Percentiles rank a stretch among this genome's conserved stretches.
Conservation (phyloP, 2,329 filamentous ascomycete species). For the Arthrinium phaeospermum region DNA sequence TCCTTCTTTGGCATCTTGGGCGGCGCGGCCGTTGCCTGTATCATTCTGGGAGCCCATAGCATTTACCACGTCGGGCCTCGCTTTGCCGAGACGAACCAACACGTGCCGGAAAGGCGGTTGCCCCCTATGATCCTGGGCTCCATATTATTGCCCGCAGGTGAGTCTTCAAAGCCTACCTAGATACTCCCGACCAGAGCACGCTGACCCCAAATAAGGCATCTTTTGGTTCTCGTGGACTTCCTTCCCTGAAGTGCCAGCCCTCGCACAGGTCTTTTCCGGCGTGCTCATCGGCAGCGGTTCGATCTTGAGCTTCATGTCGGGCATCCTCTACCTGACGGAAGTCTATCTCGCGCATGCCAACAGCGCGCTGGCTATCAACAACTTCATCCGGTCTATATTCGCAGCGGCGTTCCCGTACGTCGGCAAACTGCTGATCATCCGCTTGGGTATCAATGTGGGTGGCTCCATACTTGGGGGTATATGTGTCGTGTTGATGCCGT, state of each 20-base stretch:
- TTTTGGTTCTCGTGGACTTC: constrained; percentile 1
- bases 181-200: not conserved
- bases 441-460: not conserved
- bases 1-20: not conserved
- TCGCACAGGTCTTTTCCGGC: not conserved
- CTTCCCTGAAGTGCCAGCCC: not conserved
- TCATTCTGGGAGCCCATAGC: not conserved
- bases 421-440: not conserved
- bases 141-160: not conserved
- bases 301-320: not conserved
- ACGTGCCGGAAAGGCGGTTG: not conserved
- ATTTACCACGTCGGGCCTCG: not conserved
- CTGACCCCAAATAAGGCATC: not conserved
- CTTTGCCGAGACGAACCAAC: not conserved
- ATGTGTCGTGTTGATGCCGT: not conserved
- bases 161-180: not conserved
- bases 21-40: not conserved
- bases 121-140: not conserved
- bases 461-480: not conserved
- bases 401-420: not conserved
- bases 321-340: not conserved
- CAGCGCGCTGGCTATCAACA: not conserved
- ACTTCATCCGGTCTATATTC: not conserved
- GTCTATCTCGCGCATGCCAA: not conserved
- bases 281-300: not conserved